Base-by-base conservation (phyloP, 148 eudicot genomes). In the Vaccinium macrocarpon region DNA sequence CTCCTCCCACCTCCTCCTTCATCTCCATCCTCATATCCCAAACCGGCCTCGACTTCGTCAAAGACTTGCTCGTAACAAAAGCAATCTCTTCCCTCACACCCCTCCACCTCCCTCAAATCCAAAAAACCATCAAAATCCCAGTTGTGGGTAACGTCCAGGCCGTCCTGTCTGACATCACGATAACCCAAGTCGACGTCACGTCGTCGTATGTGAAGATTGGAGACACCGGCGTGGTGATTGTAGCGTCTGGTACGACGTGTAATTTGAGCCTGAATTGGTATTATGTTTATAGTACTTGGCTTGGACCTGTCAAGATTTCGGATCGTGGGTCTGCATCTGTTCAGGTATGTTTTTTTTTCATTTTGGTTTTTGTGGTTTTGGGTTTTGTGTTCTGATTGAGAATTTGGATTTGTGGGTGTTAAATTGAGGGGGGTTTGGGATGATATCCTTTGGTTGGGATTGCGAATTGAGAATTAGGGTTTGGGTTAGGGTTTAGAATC, bases 71-170 rank as follows among this genome's bases (percentile, higher is more conserved):
- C 57, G 87, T 94, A 12, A 87, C 88, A 12, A 86, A 89, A 72
- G 98, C 99, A 48, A 90, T 92, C 13, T 91, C 97, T n/a, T 82
- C 96, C n/a, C 77, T 97, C 2, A 92, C 94, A 4, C 96, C 97
- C 51, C 93, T 97, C 62, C 86, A 91, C 32, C 81, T 97, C 9
- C 87, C 95, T 53, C 78, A 82, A 62, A 93, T 97, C 80, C 91
- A 91, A 52, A 92, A 88, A 79, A 49, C 82, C 73, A 84, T 90
- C 19, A 90, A 90, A 82, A 97, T 97, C 49, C 90, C 91, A 0
- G 82, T 95, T 21, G 84, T 92, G 79, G 99, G 99, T 21, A 91
- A 79, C 68, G 98, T 92, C 80, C 88, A 87, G 59, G 82, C 93
- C 25, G 88, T 83, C 10, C 91, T 93, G 56, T 92, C 98, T 2